A percentile compares a stretch with the other conserved stretches of the same genome.
phyloP scores from a whole-genome alignment of 176 grass and related monocot species.

The Zoysia japonica region DNA sequence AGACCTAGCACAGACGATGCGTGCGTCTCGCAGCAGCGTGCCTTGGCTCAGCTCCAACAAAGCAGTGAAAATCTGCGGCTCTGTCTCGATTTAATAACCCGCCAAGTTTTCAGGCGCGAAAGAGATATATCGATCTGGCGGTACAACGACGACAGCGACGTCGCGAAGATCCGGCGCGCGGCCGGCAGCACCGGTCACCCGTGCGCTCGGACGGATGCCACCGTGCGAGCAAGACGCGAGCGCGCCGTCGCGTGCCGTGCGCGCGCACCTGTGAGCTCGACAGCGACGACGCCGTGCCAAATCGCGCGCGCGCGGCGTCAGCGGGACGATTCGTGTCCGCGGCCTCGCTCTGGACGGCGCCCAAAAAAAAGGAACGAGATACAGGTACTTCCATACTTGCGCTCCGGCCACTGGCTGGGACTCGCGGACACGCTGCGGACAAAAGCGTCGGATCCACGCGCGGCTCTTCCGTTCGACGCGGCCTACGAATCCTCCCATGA shows the following conservation, averaged over 20 bases:
- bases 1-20: constrained; percentile 1
- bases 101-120: not conserved
- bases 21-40: not conserved
- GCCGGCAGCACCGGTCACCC: not conserved
- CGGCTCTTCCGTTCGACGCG: not conserved
- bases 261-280: not conserved
- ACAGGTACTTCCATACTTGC: too few species aligned
- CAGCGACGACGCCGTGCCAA: not conserved
- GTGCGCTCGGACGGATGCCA: not conserved
- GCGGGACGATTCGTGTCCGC: too few species aligned
- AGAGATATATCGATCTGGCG: not conserved
- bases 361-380: too few species aligned
- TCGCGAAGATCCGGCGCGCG: not conserved
- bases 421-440: not conserved
- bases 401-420: too few species aligned
- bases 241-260: not conserved
- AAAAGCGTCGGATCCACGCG: not conserved
- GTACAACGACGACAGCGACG: constrained; percentile 17
- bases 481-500: not conserved
- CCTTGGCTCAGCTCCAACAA: not conserved
- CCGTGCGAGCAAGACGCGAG: not conserved
- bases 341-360: not conserved
- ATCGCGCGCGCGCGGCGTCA: not conserved
- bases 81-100: not conserved
- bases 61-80: constrained; percentile 2